Base-by-base conservation (phyloP, 495 filamentous ascomycete species). In the Amphirosellinia nigrospora region DNA sequence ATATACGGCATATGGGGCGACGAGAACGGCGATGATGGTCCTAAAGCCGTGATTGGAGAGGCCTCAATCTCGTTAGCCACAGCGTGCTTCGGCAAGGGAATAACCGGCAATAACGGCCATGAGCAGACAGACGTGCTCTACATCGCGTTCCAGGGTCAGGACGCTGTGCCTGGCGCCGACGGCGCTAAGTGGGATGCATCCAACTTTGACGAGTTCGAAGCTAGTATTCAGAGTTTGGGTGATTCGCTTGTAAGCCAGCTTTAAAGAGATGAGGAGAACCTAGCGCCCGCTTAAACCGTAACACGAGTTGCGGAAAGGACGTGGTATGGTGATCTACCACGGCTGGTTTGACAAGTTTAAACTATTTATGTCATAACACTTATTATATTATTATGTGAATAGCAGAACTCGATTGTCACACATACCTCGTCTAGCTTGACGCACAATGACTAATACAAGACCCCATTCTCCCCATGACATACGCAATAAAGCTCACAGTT, bases 1-100 rank as follows among this genome's bases (percentile, higher is more conserved):
- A 77, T 89, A 50, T 91, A 90, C 71, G 89, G 87, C n/a, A 77
- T 92, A 64, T 91, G 88, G 90, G 90, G 88, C 19, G 89, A 92
- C 73, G 83, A 80, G 5, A 92, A 91, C 70, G 89, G 86, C 36
- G 84, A 77, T 30, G 81, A 83, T 52, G 82, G 80, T 34, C 56
- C 78, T 71, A 75, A 79, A 60, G 78, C 82, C 34, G 72, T 84
- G 0, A 86, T 87, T 0, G 87, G 89, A 19, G 88, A 91, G 69
- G 85, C 86, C 0, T 85, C 85, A 28, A 81, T 91, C 38, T 81
- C 87, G 1, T 72, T 90, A 6, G 89, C 86, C 0, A 84, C 85
- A 26, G 79, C 86, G n/a, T 91, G 89, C 76, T 91, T 83, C 72
- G 84, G 80, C 21, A 73, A 74, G 0, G 43, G 68, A 8, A 79